Percentiles rank a stretch among this genome's conserved stretches.
Evolutionary conservation across 1,284 basidiomycete genomes (phyloP).

Genomic region (Tilletiopsis washingtonensis): DNA sequence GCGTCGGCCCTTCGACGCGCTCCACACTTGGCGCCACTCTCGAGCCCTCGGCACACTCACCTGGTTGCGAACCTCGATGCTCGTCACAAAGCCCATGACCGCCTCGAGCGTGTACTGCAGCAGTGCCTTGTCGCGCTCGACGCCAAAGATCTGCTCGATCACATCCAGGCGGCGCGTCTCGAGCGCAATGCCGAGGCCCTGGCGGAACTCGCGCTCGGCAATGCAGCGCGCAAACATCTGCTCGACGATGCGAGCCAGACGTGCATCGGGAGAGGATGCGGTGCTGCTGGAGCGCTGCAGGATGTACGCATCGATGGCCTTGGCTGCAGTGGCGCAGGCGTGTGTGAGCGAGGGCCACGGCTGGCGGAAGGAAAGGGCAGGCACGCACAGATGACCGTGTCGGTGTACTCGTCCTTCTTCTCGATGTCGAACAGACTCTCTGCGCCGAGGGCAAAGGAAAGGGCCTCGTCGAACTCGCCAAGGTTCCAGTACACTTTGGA

Average conservation of each 20-base stretch:
- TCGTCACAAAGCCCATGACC: conserved; percentile 35
- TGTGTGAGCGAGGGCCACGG: neutral
- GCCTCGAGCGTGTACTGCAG: conserved; percentile 44
- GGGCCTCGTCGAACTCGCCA: conserved; percentile 44
- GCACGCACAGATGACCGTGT: conserved; percentile 37
- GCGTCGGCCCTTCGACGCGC: too few species aligned
- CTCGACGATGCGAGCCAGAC: conserved; percentile 40
- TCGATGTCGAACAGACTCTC: conserved; percentile 43
- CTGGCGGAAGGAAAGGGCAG: neutral
- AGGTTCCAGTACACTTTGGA: conserved; percentile 47
- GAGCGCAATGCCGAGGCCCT: conserved; percentile 44
- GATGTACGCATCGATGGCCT: conserved; percentile 46
- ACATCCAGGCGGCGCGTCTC: conserved; percentile 42
- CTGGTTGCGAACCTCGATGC: conserved; percentile 32
- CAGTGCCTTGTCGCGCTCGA: conserved; percentile 35
- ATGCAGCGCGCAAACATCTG: conserved; percentile 46
- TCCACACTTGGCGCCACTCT: too few species aligned
- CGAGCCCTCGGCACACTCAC: too few species aligned
- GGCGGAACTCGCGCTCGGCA: conserved; percentile 35
- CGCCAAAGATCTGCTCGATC: conserved; percentile 39
- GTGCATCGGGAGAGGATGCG: too few species aligned
- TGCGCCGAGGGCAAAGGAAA: conserved; percentile 45
- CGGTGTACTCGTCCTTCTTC: conserved; percentile 42
- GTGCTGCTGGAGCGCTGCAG: conserved; percentile 16
- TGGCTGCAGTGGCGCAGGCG: conserved; percentile 12